These are phyloP conservation scores for Metarhizium robertsii DNA, from an alignment of 2,329 filamentous ascomycete species.

Conservation along the genomic window DNA sequence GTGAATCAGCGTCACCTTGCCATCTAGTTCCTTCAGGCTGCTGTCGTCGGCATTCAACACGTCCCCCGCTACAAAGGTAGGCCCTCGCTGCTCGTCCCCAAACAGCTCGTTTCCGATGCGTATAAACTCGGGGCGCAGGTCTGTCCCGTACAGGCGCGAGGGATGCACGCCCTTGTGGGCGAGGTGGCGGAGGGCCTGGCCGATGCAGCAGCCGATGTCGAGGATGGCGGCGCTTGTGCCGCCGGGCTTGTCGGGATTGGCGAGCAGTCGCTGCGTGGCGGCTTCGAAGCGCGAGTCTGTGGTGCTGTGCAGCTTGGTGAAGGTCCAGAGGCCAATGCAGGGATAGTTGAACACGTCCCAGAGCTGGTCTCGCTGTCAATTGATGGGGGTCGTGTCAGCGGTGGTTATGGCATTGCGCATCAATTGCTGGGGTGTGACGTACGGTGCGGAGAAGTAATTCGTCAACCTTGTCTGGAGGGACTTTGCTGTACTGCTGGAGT, in stretches of 20 bases:
- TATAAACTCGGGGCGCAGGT: conserved; percentile 31
- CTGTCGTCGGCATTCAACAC: not conserved
- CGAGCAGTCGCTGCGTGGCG: not conserved
- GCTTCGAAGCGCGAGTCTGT: not conserved
- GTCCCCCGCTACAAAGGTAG: not conserved
- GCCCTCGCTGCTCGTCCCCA: conserved; percentile 27
- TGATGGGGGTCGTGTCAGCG: not conserved
- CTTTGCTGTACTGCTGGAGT: not conserved
- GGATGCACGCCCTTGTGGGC: conserved; percentile 30
- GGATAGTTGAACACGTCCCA: conserved; percentile 24
- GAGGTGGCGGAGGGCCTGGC: conserved; percentile 28
- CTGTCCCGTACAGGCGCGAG: conserved; percentile 28
- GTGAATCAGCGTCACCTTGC: conserved; percentile 24
- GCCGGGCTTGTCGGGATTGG: not conserved
- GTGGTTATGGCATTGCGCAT: not conserved
- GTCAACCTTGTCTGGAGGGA: not conserved
- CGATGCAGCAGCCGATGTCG: conserved; percentile 30
- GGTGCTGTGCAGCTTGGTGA: conserved; percentile 20
- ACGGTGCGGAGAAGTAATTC: not conserved
- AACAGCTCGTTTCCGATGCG: conserved; percentile 47
- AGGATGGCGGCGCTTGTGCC: conserved; percentile 15
- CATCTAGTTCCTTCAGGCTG: conserved; percentile 13
- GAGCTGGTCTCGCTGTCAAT: conserved; percentile 20
- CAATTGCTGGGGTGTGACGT: not conserved
- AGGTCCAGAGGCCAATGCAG: conserved; percentile 26